Evolutionary conservation across 2,329 filamentous ascomycete genomes (phyloP).

Genomic region (Aspergillus chevalieri): DNA sequence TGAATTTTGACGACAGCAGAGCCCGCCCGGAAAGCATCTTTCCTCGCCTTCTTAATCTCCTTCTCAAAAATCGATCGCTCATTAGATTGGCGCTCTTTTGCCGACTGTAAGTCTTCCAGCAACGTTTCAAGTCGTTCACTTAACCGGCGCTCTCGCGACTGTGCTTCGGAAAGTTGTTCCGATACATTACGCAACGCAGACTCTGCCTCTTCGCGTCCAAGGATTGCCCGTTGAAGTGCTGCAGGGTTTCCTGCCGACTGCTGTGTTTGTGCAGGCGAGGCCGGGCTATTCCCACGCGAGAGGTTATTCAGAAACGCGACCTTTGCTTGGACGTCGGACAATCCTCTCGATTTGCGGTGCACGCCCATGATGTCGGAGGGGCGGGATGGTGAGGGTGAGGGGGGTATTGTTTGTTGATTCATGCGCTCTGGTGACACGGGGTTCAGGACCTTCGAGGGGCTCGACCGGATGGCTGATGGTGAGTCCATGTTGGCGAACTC

Average conservation of each 20-base stretch:
- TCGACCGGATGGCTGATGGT: conserved; percentile 26
- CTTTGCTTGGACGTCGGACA: conserved; percentile 43
- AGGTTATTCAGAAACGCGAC: conserved; percentile 45
- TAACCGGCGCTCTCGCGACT: conserved; percentile 39
- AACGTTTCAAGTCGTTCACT: conserved; percentile 40
- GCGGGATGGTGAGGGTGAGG: conserved; percentile 39
- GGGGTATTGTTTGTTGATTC: conserved; percentile 41
- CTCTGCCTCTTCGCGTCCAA: conserved; percentile 44
- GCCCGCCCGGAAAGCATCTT: conserved; percentile 54
- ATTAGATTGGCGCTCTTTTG: conserved; percentile 46
- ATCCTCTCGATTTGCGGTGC: conserved; percentile 30
- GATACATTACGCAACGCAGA: conserved; percentile 29
- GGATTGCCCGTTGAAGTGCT: conserved; percentile 39
- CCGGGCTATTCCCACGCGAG: conserved; percentile 30
- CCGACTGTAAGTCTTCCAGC: conserved; percentile 47
- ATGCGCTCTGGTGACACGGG: conserved; percentile 45
- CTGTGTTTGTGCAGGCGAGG: conserved; percentile 12
- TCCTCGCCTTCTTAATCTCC: conserved; percentile 49
- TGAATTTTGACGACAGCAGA: conserved; percentile 50
- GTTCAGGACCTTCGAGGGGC: conserved; percentile 33
- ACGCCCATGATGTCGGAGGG: conserved; percentile 29
- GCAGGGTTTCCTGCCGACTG: conserved; percentile 34
- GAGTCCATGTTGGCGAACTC: conserved; percentile 27
- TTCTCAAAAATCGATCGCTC: conserved; percentile 50
- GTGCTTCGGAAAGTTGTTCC: conserved; percentile 36